Conservation (phyloP, 2,329 filamentous ascomycete genomes). For the Thielaviopsis ethacetica region DNA sequence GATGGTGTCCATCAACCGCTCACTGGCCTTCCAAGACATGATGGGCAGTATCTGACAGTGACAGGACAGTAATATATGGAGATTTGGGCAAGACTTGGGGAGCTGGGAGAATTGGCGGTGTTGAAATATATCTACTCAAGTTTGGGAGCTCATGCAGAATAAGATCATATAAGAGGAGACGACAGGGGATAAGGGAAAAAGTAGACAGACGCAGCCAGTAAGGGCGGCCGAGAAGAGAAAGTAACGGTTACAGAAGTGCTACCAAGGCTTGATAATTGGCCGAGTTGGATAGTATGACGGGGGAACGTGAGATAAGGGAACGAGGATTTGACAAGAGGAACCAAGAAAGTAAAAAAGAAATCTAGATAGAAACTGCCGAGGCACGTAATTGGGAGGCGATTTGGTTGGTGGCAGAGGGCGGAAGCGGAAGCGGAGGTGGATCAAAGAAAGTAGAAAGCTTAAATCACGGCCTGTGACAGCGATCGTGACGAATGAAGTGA, state of each 20-base stretch:
- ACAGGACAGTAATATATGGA: background rate
- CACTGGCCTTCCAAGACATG: slow-evolving; percentile 91
- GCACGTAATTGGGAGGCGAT: too few relatives aligned
- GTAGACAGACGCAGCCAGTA: background rate
- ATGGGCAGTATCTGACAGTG: slow-evolving; percentile 18
- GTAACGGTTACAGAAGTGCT: background rate
- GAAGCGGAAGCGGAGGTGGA: background rate
- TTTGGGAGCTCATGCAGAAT: slow-evolving; percentile 6
- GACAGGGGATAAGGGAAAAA: background rate
- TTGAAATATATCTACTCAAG: too few relatives aligned
- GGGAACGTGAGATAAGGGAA: background rate
- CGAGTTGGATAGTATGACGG: background rate
- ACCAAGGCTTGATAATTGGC: background rate
- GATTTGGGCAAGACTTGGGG: background rate
- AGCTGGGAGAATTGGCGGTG: slow-evolving; percentile 1
- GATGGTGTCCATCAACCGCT: slow-evolving; percentile 91
- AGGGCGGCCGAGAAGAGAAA: background rate
- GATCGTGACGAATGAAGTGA: too few relatives aligned
- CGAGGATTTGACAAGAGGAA: background rate
- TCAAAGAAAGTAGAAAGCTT: background rate
- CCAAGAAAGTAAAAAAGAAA: background rate
- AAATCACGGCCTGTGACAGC: too few relatives aligned
- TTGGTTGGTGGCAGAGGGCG: background rate
- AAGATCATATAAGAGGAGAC: background rate
- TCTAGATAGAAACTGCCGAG: background rate